Evolutionary conservation across 352 stramenopile genomes (phyloP).

Genomic region (Phytophthora megakarya): DNA sequence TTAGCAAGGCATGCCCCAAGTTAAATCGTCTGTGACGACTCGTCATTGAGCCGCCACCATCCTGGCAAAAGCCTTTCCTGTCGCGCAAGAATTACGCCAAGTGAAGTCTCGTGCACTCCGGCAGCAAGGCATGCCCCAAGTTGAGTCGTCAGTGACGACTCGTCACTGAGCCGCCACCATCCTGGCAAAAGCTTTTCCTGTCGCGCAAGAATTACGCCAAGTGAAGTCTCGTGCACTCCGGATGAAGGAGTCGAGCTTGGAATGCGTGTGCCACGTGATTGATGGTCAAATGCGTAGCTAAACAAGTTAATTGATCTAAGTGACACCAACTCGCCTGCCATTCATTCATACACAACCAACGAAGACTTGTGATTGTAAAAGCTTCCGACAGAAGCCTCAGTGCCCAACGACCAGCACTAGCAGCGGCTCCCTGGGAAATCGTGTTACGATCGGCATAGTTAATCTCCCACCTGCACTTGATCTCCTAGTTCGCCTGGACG

Average conservation of each 20-base stretch:
- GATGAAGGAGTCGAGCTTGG: conserved; percentile 30
- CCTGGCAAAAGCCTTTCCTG: conserved; percentile 4
- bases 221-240: conserved; percentile 9
- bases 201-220: conserved; percentile 11
- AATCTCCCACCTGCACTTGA: conserved; percentile 30
- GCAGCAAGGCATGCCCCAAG: background rate
- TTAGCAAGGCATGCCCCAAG: background rate
- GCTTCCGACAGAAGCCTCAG: conserved; percentile 49
- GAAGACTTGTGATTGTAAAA: conserved; percentile 36
- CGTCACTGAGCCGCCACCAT: background rate
- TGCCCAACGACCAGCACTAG: conserved; percentile 28
- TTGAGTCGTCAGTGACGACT: too few species aligned
- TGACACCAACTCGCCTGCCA: conserved; percentile 1
- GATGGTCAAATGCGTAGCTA: conserved; percentile 25
- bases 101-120: conserved; percentile 12
- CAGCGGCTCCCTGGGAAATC: conserved; percentile 21
- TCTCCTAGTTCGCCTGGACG: conserved; percentile 31
- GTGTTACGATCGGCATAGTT: conserved; percentile 36
- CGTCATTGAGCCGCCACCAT: background rate
- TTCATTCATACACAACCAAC: conserved; percentile 2
- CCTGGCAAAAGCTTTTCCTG: conserved; percentile 3
- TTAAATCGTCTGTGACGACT: too few species aligned
- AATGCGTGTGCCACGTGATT: conserved; percentile 9
- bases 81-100: conserved; percentile 21
- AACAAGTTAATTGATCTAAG: conserved; percentile 23